Evolutionary conservation across 2,329 filamentous ascomycete species (phyloP).

Genomic region (Cryphonectria radicalis): DNA sequence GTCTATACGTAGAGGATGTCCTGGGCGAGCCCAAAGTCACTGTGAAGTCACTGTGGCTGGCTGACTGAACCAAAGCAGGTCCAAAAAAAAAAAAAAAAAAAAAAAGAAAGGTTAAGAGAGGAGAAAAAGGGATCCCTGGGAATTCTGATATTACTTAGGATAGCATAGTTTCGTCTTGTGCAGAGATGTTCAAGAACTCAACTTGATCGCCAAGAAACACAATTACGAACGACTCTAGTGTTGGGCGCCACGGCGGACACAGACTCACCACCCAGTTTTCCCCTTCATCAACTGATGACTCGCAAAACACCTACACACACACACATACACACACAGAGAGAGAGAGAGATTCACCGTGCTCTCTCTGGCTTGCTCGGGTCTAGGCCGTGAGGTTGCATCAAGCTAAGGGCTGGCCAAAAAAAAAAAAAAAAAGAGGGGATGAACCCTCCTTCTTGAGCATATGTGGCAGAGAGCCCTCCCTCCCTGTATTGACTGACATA

Average conservation of each 20-base stretch:
- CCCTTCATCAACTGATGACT: not conserved
- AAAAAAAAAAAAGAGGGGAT: no score
- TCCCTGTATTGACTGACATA: no score
- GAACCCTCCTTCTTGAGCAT: conserved; percentile 4
- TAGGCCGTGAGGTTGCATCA: not conserved
- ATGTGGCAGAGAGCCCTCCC: no score
- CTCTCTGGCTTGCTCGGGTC: not conserved
- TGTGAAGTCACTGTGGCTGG: not conserved
- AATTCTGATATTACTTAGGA: not conserved
- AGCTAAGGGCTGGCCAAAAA: conserved; percentile 11
- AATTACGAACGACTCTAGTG: conserved; percentile 1
- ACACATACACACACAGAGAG: not conserved
- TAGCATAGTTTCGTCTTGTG: no score
- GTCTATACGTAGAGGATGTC: not conserved
- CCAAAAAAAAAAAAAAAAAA: not conserved
- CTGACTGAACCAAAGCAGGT: not conserved
- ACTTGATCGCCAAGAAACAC: not conserved
- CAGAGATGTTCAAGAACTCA: no score
- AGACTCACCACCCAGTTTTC: not conserved
- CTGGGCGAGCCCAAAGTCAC: not conserved
- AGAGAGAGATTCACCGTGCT: not conserved
- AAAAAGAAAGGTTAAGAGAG: not conserved
- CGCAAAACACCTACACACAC: no score
- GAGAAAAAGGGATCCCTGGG: not conserved
- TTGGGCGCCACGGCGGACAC: not conserved